Base-by-base conservation (phyloP, 495 filamentous ascomycete genomes). In the Parathielavia hyrcaniae region DNA sequence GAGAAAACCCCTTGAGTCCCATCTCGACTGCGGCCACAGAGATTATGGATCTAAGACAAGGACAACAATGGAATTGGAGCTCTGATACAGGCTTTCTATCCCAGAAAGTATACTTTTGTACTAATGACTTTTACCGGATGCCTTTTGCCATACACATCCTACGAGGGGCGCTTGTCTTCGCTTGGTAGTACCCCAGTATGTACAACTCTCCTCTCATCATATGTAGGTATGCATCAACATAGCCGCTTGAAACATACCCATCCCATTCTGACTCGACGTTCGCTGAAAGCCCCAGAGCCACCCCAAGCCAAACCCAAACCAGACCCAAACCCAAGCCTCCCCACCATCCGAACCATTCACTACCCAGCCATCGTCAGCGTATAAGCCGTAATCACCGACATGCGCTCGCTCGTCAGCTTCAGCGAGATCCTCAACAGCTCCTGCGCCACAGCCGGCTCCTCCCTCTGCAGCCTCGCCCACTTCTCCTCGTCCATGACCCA, bases 361-460 rank as follows among this genome's bases (percentile, higher is more conserved):
- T 56, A 72, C 32, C 70, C 71, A 45, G 68, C 71, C 64, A 70
- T 67, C 16, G 69, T 70, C 40, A 74, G 38, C 11, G 74, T 77
- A 64, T 78, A 78, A 40, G 70, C 69, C 20, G 91, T 96, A 69
- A 98, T 91, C 48, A 89, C 86, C 65, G 86, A 82, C 89, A 96
- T 91, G 62, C 91, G 75, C 76, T 96, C 91, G 48, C 83, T 89
- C 39, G 88, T 95, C 66, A 97, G 68, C 75, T 93, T 96, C 67
- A 98, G 71, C 49, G 83, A 84, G 23, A 97, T 81, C 61, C 85
- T 86, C 68, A 98, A 68, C 63, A 98, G 60, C 73, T 98, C 93
- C 66, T 80, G 80, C 48, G 90, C 91, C 41, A 95, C 83, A 26
- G 90, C 87, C 7, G 82, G 80, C 55, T 90, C 79, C 48, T 81